phyloP scores from a whole-genome alignment of 176 grass and related monocot genomes.

The Stipa capillata region DNA sequence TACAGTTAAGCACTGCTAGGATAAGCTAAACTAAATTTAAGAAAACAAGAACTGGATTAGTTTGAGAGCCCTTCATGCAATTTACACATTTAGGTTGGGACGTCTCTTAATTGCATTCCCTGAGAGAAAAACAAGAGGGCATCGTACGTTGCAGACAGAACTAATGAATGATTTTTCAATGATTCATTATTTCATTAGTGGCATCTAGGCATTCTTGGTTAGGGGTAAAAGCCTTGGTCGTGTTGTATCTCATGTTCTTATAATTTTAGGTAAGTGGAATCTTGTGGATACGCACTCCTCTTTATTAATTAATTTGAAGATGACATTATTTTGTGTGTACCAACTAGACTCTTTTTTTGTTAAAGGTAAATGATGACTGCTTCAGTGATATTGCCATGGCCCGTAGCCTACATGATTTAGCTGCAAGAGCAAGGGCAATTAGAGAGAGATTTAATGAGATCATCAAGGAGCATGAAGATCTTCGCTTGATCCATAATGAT shows the following conservation, averaged over 20 bases:
- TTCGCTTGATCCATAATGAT: not conserved
- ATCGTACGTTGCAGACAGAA: too few species aligned
- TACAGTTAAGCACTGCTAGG: not conserved
- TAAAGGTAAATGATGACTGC: not conserved
- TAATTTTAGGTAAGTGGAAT: not conserved
- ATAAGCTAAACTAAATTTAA: not conserved
- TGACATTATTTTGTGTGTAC: not conserved
- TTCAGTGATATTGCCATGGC: not conserved
- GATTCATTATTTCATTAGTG: too few species aligned
- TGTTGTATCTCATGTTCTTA: too few species aligned
- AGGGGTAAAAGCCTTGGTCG: too few species aligned
- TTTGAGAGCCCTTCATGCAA: too few species aligned
- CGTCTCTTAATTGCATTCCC: too few species aligned
- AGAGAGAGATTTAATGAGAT: slow-evolving; percentile 20
- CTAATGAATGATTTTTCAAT: too few species aligned
- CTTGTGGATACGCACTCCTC: not conserved
- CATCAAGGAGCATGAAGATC: not conserved
- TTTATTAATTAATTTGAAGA: not conserved
- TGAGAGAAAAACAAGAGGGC: too few species aligned
- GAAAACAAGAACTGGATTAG: not conserved
- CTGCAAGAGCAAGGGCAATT: not conserved
- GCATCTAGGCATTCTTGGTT: too few species aligned
- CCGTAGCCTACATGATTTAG: not conserved
- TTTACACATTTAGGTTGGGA: too few species aligned
- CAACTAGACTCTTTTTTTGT: not conserved